These are phyloP conservation scores for Plasmodium ovale DNA, from an alignment of 169 alveolate species.

Conservation along the genomic window DNA sequence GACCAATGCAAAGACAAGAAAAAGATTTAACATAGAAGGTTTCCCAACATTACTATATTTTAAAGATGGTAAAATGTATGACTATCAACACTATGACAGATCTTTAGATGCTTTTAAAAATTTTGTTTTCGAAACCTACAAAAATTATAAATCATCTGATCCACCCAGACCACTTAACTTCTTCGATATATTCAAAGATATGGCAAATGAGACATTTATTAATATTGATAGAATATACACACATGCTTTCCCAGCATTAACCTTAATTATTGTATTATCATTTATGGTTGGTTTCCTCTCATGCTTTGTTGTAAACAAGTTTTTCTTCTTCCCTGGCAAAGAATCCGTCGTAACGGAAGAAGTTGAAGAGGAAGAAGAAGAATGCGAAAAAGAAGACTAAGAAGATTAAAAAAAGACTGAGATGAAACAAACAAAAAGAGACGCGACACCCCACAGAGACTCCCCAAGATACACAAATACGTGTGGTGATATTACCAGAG, in stretches of 20 bases:
- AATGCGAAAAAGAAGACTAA: not conserved
- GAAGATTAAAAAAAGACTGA: not conserved
- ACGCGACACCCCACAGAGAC: too few species aligned
- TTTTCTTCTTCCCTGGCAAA: not conserved
- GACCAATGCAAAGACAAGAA: slow-evolving; percentile 83
- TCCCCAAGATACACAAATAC: too few species aligned
- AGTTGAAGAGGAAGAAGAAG: not conserved
- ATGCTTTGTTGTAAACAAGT: slow-evolving; percentile 18
- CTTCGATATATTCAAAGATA: slow-evolving; percentile 40
- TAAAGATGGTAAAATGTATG: slow-evolving; percentile 92
- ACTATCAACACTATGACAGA: slow-evolving; percentile 83
- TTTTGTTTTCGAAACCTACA: slow-evolving; percentile 77
- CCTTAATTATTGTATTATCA: slow-evolving; percentile 26
- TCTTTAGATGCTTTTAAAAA: slow-evolving; percentile 79
- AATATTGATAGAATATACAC: slow-evolving; percentile 68
- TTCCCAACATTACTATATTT: slow-evolving; percentile 96
- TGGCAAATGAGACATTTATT: slow-evolving; percentile 28
- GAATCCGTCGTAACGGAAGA: not conserved
- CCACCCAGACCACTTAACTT: slow-evolving; percentile 65
- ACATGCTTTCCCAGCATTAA: slow-evolving; percentile 61
- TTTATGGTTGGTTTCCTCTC: slow-evolving; percentile 19
- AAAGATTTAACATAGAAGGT: slow-evolving; percentile 91
- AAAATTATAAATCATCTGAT: slow-evolving; percentile 34
- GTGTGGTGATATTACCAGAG: too few species aligned
- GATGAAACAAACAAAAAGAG: too few species aligned